Base-by-base conservation (phyloP, 1,139 yeast species). In the Hemisphaericaspora subhashii region DNA sequence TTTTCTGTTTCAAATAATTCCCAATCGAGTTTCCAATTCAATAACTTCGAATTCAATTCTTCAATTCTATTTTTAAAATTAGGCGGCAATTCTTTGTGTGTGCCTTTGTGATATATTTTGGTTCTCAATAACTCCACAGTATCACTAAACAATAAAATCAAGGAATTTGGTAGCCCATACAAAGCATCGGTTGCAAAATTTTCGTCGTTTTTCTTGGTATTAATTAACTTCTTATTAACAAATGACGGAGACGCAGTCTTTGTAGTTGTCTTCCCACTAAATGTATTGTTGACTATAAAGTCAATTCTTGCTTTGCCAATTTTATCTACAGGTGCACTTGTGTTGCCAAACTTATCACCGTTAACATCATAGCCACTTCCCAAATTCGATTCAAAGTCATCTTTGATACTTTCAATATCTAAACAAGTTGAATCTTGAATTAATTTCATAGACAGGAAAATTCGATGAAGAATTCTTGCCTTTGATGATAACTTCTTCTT, bases 161-260 rank as follows among this genome's bases (percentile, higher is more conserved):
- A 66, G 1, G 95, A 84, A 54, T 86, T 86, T 2, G 96, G 96
- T 38, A 88, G 66, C 0, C 96, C 96, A 54, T 86, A 86, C 39
- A 87, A 68, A 0, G 92, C 87, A 60, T 86, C 94, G 1, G 92
- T 83, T 10, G 90, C 83, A 42, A 85, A 75, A 42, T 81, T 72
- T 45, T 77, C 81, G 46, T 74, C 77, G 37, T 68, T 63, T 31
- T 65, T 65, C 45, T 72, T 67, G 39, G 72, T 72, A 45, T 62
- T 73, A 50, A 64, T 66, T 39, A 70, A 60, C 52, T 65, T 74
- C 40, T 70, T 69, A 50, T 72, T 66, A 13, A 68, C 70, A 49
- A 72, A 72, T 32, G 63, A 55, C 1, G 76, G 77, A 3, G 74
- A 62, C 1, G 69, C 67, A 26, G 51, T 50, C 44, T 50, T 46